These are phyloP conservation scores for Russula olivacea DNA, from an alignment of 768 basidiomycete species.

Conservation along the genomic window DNA sequence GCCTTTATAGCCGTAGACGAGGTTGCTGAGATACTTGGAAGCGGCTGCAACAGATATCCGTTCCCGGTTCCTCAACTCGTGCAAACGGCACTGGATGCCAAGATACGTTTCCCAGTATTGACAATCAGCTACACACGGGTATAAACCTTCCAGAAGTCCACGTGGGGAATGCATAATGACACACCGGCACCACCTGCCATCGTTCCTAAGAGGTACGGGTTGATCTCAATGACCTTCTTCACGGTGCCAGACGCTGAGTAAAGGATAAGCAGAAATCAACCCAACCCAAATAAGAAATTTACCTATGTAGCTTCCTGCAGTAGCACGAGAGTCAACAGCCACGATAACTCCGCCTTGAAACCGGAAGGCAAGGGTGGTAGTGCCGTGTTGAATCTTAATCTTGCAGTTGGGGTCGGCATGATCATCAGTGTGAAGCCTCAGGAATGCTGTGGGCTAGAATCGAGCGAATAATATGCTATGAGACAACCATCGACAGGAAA, in stretches of 20 bases:
- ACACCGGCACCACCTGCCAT: constrained; percentile 98
- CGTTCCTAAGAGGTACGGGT: constrained; percentile 96
- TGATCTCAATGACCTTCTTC: constrained; percentile 99
- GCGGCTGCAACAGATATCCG: constrained; percentile 99
- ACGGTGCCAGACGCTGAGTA: constrained; percentile 86
- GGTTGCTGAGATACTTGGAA: constrained; percentile 93
- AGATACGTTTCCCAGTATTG: constrained; percentile 99
- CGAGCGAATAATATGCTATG: neutral
- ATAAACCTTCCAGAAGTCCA: neutral
- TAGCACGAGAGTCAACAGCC: constrained; percentile 98
- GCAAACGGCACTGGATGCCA: constrained; percentile 93
- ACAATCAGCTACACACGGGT: constrained; percentile 64
- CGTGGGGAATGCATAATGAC: constrained; percentile 26
- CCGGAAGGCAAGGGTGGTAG: constrained; percentile 95
- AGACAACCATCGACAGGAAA: neutral
- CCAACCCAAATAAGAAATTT: constrained; percentile 26
- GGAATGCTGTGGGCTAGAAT: constrained; percentile 81
- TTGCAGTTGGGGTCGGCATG: constrained; percentile 88
- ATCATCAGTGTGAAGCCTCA: constrained; percentile 92
- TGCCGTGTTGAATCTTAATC: constrained; percentile 99
- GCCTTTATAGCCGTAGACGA: constrained; percentile 97
- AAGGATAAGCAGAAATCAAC: neutral
- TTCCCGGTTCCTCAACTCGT: constrained; percentile 94
- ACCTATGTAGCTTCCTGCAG: constrained; percentile 97
- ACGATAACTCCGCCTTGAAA: constrained; percentile 97